phyloP scores from a whole-genome alignment of 2,329 filamentous ascomycete species.

The Elsinoe necatrix region DNA sequence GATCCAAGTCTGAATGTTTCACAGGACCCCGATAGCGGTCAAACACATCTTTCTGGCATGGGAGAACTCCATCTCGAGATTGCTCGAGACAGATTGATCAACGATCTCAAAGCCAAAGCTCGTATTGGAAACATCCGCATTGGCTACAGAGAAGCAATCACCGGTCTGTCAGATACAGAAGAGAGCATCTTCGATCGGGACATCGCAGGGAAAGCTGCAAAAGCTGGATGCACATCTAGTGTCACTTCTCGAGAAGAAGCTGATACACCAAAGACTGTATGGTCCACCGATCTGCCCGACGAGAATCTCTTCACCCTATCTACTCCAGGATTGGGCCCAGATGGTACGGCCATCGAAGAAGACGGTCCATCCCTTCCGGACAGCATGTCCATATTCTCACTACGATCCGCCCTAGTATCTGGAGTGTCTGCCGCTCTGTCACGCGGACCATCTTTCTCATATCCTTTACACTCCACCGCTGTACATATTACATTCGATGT shows the following conservation, averaged over 20 bases:
- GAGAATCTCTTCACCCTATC: constrained; percentile 60
- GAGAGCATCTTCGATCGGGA: constrained; percentile 65
- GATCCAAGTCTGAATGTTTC: constrained; percentile 85
- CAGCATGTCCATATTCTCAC: constrained; percentile 41
- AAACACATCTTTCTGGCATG: constrained; percentile 92
- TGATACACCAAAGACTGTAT: constrained; percentile 25
- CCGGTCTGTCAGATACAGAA: constrained; percentile 47
- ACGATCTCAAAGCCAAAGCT: constrained; percentile 79
- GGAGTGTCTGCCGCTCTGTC: constrained; percentile 77
- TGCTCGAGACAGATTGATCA: constrained; percentile 75
- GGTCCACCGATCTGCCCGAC: constrained; percentile 43
- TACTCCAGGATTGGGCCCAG: constrained; percentile 41
- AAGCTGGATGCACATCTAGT: constrained; percentile 62
- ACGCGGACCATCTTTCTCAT: constrained; percentile 70
- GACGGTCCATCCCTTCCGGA: constrained; percentile 46
- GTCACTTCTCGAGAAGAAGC: constrained; percentile 51
- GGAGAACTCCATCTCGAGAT: constrained; percentile 93
- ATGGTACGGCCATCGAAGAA: constrained; percentile 32
- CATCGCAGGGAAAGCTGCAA: constrained; percentile 70
- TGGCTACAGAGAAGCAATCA: constrained; percentile 80
- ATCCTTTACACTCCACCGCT: constrained; percentile 68
- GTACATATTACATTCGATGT: constrained; percentile 64
- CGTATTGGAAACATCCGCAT: constrained; percentile 88
- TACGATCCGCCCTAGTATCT: constrained; percentile 57
- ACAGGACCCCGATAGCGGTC: constrained; percentile 80